Conservation (phyloP, 331 rosid species). For the Malus hybrid region DNA sequence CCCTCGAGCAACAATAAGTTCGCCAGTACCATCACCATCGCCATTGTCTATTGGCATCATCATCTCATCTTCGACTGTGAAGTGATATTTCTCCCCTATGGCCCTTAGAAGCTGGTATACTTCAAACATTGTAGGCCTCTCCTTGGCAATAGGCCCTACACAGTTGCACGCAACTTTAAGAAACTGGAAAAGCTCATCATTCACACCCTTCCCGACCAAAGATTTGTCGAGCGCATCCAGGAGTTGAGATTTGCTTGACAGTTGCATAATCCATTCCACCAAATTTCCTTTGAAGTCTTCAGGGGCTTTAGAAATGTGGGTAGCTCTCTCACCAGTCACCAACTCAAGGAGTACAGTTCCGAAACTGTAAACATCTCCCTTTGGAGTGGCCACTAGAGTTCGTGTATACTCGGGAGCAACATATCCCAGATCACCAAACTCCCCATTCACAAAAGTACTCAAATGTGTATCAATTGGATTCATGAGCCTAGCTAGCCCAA, state of each 20-base stretch:
- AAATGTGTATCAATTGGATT: slow-evolving; percentile 88
- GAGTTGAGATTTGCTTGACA: slow-evolving; percentile 42
- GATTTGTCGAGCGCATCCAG: slow-evolving; percentile 52
- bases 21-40: slow-evolving; percentile 32
- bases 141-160: slow-evolving; percentile 51
- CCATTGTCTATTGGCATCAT: slow-evolving; percentile 37
- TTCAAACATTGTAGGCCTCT: slow-evolving; percentile 97
- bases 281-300: slow-evolving; percentile 81
- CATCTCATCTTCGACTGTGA: slow-evolving; percentile 68
- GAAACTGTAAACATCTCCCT: slow-evolving; percentile 86
- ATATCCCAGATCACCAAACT: slow-evolving; percentile 92
- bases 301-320: slow-evolving; percentile 58
- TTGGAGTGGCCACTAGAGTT: slow-evolving; percentile 90
- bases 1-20: slow-evolving; percentile 77
- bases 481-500: slow-evolving; percentile 97
- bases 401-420: slow-evolving; percentile 92
- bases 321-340: slow-evolving; percentile 83
- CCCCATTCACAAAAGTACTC: slow-evolving; percentile 95
- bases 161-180: slow-evolving; percentile 81
- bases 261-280: slow-evolving; percentile 71
- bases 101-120: slow-evolving; percentile 87
- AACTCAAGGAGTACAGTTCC: slow-evolving; percentile 93
- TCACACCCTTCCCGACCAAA: slow-evolving; percentile 51
- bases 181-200: slow-evolving; percentile 80
- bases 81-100: slow-evolving; percentile 64